Evolutionary conservation across 768 basidiomycete genomes (phyloP).

Genomic region (Collybia sordida): DNA sequence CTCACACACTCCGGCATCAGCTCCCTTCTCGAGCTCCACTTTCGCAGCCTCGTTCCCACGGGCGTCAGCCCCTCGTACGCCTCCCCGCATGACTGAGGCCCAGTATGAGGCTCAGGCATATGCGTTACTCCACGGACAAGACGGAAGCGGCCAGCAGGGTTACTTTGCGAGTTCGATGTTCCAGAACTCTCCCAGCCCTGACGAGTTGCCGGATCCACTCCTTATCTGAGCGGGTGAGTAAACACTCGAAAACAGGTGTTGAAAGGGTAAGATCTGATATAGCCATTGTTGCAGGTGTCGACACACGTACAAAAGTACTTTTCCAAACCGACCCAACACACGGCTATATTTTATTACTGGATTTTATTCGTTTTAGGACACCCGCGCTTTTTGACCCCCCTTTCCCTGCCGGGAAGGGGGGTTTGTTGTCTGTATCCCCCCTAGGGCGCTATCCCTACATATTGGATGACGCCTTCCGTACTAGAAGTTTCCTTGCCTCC

Average conservation of each 20-base stretch:
- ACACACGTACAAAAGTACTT: neutral
- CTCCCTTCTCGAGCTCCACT: neutral
- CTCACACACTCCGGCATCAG: too few relatives aligned
- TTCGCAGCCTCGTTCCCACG: neutral
- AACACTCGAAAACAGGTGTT: neutral
- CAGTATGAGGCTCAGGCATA: slow-evolving; percentile 27
- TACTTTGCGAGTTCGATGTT: slow-evolving; percentile 81
- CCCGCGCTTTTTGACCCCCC: slow-evolving; percentile 10
- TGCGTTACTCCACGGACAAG: neutral
- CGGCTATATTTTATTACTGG: slow-evolving; percentile 12
- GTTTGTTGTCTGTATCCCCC: neutral
- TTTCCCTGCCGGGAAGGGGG: neutral
- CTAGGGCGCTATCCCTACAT: neutral
- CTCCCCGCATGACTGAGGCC: slow-evolving; percentile 21
- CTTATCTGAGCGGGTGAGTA: slow-evolving; percentile 39
- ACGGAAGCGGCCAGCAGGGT: slow-evolving; percentile 21
- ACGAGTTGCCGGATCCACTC: slow-evolving; percentile 71
- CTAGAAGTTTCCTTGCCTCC: neutral
- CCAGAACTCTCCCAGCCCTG: slow-evolving; percentile 86
- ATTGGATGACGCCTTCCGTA: neutral
- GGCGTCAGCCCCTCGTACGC: slow-evolving; percentile 2
- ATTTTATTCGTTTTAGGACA: slow-evolving; percentile 16
- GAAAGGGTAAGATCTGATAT: neutral
- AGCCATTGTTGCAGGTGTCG: neutral
- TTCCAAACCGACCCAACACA: neutral